A percentile compares a stretch with the other conserved stretches of the same genome.
Conservation (phyloP, 2,329 filamentous ascomycete genomes). For the Pseudogymnoascus sp. region DNA sequence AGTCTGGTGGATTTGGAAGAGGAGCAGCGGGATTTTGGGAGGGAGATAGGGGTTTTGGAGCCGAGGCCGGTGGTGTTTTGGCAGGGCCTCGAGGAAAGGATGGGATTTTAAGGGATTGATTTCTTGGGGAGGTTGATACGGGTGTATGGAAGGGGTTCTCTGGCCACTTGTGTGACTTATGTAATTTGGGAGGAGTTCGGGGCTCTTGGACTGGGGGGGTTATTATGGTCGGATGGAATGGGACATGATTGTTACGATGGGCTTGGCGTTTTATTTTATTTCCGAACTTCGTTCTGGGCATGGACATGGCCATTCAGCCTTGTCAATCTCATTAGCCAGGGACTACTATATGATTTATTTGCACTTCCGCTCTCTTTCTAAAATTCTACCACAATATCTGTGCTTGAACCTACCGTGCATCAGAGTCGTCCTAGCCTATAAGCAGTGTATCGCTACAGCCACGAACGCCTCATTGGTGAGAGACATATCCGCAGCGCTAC, state of each 20-base stretch:
- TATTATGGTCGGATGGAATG: background rate
- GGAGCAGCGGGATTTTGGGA: conserved; percentile 44
- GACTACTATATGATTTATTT: background rate
- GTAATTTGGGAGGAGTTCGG: background rate
- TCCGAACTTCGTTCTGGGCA: background rate
- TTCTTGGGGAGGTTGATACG: background rate
- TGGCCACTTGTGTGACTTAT: background rate
- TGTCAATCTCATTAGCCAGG: background rate
- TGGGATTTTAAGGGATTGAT: conserved; percentile 23
- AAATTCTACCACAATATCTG: background rate
- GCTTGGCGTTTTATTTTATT: background rate
- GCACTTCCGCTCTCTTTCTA: background rate
- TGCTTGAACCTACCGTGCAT: background rate
- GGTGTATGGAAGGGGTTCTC: background rate
- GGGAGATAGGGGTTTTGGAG: conserved; percentile 49
- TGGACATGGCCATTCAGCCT: background rate
- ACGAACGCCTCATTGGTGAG: background rate
- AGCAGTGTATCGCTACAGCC: background rate
- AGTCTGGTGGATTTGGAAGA: conserved; percentile 49
- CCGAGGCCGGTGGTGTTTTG: conserved; percentile 55
- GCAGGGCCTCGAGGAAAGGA: conserved; percentile 54
- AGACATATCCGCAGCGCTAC: background rate
- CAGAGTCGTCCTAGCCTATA: background rate
- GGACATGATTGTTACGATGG: background rate
- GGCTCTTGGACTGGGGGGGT: background rate